Evolutionary conservation across 495 filamentous ascomycete genomes (phyloP), one percentile per base, ranked within the genome.

Genomic region (Talaromyces borbonicus): DNA sequence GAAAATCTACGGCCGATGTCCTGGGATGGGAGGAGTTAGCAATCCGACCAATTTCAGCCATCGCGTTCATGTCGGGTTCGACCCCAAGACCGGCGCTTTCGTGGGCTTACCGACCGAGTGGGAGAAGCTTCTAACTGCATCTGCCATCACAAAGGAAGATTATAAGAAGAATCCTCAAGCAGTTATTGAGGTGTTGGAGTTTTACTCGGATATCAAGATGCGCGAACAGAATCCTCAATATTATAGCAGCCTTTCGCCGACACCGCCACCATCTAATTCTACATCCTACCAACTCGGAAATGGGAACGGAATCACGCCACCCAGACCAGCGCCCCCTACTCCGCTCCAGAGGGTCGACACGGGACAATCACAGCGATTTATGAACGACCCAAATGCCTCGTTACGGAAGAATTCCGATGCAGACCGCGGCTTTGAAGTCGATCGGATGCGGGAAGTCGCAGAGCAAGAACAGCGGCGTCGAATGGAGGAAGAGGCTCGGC

Each of bases 81-180:
- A 98, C 59, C 87, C 90, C 18, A 77, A 84, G 30, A 90, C 85
- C 8, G 93, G 93, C 19, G 87, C 86, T 43, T 98, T 98, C 53
- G 84, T 90, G 15, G 92, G 93, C 15, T 65, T 98, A 44, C 92
- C 92, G 2, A 79, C 85, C 18, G 93, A 97, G 71, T 98, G 92
- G 92, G 92, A 92, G 51, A 89, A 90, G 61, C 73, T 98, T 25
- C 71, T 98, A 53, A 96, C 87, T 45, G 84, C 87, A 8, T 97
- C 92, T 3, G 92, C 92, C 24, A 93, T 98, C 54, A 95, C 92
- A 22, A 92, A 93, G 64, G 92, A 96, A 54, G 92, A 98, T 61
- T 95, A 95, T 65, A 83, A 90, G 66, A 87, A 90, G 57, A 95
- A 97, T 53, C 92, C 92, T n/a, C 85, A 96, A 63, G 93, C 90